Percentiles rank a stretch among this genome's conserved stretches.
These are phyloP conservation scores for Xylariaceae sp. DNA, from an alignment of 2,329 filamentous ascomycete species.

Conservation along the genomic window DNA sequence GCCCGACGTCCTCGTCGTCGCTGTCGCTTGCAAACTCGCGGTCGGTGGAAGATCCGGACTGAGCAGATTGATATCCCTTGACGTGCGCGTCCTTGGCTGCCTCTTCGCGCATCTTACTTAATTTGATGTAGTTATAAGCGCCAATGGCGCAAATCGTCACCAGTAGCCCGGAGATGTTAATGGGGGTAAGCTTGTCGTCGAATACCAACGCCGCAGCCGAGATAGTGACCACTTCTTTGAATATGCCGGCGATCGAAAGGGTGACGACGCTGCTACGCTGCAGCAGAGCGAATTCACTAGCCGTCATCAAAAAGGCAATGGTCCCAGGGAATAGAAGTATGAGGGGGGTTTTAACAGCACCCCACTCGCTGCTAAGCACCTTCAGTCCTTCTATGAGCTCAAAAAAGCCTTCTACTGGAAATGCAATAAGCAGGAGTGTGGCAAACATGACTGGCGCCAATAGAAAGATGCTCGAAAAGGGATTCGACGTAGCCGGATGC, in stretches of 20 bases:
- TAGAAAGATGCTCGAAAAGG: slow-evolving; percentile 95
- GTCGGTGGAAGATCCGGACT: slow-evolving; percentile 32
- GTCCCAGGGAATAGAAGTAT: slow-evolving; percentile 85
- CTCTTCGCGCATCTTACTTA: slow-evolving; percentile 79
- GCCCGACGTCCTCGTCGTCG: slow-evolving; percentile 40
- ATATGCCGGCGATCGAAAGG: slow-evolving; percentile 92
- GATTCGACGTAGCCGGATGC: slow-evolving; percentile 92
- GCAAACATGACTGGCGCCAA: slow-evolving; percentile 96
- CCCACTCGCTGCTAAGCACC: slow-evolving; percentile 62
- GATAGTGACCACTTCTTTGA: slow-evolving; percentile 98
- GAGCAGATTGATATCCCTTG: slow-evolving; percentile 26
- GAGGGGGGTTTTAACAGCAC: slow-evolving; percentile 58
- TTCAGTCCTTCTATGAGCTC: slow-evolving; percentile 63
- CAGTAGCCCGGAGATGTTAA: slow-evolving; percentile 85
- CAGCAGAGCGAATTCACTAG: slow-evolving; percentile 90
- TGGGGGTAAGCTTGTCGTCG: slow-evolving; percentile 76
- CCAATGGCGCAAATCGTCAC: slow-evolving; percentile 84
- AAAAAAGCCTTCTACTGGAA: slow-evolving; percentile 77
- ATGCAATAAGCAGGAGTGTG: slow-evolving; percentile 71
- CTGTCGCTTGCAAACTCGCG: slow-evolving; percentile 32
- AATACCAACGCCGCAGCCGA: slow-evolving; percentile 83
- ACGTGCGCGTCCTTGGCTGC: slow-evolving; percentile 58
- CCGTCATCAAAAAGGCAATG: slow-evolving; percentile 94
- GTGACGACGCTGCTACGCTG: slow-evolving; percentile 95
- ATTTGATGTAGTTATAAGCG: slow-evolving; percentile 93